Conservation (phyloP, 139 green algal genomes). For the Tetradesmus lagerheimii region DNA sequence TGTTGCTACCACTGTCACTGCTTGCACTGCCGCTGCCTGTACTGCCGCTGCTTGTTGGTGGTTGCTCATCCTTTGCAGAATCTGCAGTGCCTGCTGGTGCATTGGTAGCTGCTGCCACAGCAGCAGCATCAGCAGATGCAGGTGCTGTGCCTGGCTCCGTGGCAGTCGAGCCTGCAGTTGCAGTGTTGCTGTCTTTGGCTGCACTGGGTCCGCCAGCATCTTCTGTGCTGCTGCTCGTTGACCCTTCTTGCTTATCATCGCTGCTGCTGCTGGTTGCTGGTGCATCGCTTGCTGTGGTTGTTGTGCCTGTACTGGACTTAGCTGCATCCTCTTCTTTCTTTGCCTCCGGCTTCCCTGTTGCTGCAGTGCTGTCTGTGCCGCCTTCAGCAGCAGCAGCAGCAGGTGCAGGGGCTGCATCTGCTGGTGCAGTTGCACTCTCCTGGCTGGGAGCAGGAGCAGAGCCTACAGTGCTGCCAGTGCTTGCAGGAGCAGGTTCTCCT, state of each 20-base stretch:
- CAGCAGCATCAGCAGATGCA: not conserved
- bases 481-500: not conserved
- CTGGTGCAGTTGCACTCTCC: not conserved
- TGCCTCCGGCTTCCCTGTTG: not conserved
- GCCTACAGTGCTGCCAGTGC: not conserved
- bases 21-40: too few relatives aligned
- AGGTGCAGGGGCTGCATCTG: not conserved
- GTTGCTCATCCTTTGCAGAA: not conserved
- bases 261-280: not conserved
- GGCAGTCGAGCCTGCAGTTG: not conserved
- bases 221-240: not conserved
- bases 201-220: not conserved
- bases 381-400: not conserved
- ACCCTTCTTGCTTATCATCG: too few relatives aligned
- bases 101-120: not conserved
- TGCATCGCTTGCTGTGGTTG: not conserved
- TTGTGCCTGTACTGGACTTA: not conserved
- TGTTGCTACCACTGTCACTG: too few relatives aligned
- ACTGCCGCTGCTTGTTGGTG: constrained; percentile 10
- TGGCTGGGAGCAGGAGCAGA: not conserved
- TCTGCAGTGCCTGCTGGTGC: not conserved
- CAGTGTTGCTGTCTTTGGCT: not conserved
- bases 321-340: too few relatives aligned
- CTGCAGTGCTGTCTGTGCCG: not conserved
- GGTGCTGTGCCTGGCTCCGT: not conserved